Percentiles rank a stretch among this genome's conserved stretches.
Evolutionary conservation across 768 basidiomycete genomes (phyloP).

Genomic region (Suillus tomentosus): DNA sequence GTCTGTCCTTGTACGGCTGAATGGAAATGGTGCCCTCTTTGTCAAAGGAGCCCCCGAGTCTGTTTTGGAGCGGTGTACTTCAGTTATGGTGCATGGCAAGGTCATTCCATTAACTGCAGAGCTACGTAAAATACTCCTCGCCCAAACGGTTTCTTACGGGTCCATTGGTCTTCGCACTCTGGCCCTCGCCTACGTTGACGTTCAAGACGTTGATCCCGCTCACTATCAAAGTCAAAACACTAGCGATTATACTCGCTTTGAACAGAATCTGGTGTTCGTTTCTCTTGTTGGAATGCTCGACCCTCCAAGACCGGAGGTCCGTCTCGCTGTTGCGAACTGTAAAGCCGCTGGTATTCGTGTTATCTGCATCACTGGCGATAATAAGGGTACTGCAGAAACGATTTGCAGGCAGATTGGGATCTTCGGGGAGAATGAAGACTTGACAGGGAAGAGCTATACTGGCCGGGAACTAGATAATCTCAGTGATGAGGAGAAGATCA

Average conservation of each 20-base stretch:
- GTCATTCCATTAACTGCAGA: slow-evolving; percentile 64
- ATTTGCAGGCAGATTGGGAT: slow-evolving; percentile 97
- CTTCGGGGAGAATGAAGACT: slow-evolving; percentile 81
- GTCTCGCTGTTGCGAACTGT: slow-evolving; percentile 85
- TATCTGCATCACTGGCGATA: slow-evolving; percentile 97
- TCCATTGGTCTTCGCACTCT: slow-evolving; percentile 85
- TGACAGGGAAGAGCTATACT: slow-evolving; percentile 95
- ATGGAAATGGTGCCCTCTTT: slow-evolving; percentile 74
- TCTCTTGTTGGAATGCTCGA: slow-evolving; percentile 98
- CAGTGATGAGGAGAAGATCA: slow-evolving; percentile 75
- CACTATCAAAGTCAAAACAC: slow-evolving; percentile 83
- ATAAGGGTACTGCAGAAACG: slow-evolving; percentile 96
- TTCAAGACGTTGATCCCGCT: slow-evolving; percentile 69
- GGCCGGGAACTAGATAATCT: slow-evolving; percentile 89
- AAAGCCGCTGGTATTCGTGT: slow-evolving; percentile 92
- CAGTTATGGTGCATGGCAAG: slow-evolving; percentile 64
- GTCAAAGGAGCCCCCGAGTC: slow-evolving; percentile 98
- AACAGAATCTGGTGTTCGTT: slow-evolving; percentile 90
- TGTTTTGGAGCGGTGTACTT: slow-evolving; percentile 86
- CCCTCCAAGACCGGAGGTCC: slow-evolving; percentile 94
- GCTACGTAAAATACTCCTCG: slow-evolving; percentile 61
- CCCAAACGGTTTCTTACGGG: slow-evolving; percentile 73
- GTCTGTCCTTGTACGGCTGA: slow-evolving; percentile 86
- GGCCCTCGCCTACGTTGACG: slow-evolving; percentile 85
- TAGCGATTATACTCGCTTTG: slow-evolving; percentile 86